Evolutionary conservation across 768 basidiomycete genomes (phyloP).

Genomic region (Kwoniella bestiolae): DNA sequence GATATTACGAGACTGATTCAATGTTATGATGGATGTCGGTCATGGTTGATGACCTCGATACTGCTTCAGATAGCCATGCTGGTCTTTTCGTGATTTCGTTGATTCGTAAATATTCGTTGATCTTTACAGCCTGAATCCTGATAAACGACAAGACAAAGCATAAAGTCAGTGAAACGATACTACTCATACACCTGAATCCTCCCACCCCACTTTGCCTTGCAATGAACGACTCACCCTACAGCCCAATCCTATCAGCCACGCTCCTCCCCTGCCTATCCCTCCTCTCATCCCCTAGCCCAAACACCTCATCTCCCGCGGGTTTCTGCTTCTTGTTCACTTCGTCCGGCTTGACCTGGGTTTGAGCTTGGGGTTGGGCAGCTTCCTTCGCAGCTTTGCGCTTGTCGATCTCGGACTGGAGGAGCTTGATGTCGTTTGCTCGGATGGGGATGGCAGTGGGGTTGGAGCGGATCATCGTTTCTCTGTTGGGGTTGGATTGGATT

Average conservation of each 20-base stretch:
- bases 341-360: background rate
- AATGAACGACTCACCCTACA: no score
- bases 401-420: constrained; percentile 44
- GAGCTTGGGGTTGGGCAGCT: background rate
- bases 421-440: constrained; percentile 45
- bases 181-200: no score
- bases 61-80: no score
- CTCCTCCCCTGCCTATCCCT: constrained; percentile 32
- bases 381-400: constrained; percentile 32
- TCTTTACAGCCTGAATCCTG: no score
- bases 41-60: no score
- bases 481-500: background rate
- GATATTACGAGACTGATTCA: no score
- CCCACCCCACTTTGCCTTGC: no score
- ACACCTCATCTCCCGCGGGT: background rate
- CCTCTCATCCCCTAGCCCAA: constrained; percentile 2
- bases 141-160: no score
- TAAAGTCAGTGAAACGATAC: no score
- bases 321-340: background rate
- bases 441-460: constrained; percentile 53
- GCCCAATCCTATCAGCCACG: constrained; percentile 47
- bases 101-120: no score
- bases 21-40: no score
- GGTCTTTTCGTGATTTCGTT: no score
- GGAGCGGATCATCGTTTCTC: constrained; percentile 45